Evolutionary conservation across 225 moss, liverwort and hornwort species (phyloP).

Genomic region (Sphagnum contortum): DNA sequence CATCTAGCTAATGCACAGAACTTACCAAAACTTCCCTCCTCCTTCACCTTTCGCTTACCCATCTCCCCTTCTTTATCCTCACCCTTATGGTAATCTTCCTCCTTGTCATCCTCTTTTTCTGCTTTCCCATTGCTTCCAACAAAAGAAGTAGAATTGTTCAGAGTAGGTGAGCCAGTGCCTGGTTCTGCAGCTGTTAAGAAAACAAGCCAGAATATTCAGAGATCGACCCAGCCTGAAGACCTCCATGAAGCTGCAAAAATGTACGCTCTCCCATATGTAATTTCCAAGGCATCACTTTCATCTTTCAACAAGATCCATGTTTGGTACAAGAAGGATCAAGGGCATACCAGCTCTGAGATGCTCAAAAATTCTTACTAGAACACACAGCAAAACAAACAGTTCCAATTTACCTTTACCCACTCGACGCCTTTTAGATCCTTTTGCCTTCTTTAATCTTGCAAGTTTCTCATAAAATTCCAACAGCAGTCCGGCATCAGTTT

Average conservation of each 20-base stretch:
- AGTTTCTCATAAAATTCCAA: conserved; percentile 48
- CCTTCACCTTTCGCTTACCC: conserved; percentile 16
- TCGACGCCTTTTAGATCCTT: conserved; percentile 16
- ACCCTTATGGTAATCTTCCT: conserved; percentile 16
- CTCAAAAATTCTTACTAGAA: neutral
- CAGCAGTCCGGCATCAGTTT: conserved; percentile 34
- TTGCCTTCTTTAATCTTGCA: conserved; percentile 16
- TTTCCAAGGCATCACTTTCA: too few species aligned
- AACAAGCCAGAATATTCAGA: neutral
- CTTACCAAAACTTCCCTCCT: conserved; percentile 12
- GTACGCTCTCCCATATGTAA: neutral
- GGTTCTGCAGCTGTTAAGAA: conserved; percentile 6
- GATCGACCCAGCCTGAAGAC: neutral
- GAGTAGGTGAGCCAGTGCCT: conserved; percentile 5
- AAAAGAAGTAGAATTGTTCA: conserved; percentile 7
- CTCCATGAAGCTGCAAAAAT: neutral
- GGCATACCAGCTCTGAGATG: neutral
- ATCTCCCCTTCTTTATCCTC: conserved; percentile 21
- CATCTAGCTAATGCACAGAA: too few species aligned
- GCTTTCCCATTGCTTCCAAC: conserved; percentile 14
- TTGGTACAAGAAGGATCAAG: neutral
- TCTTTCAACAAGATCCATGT: conserved; percentile 1
- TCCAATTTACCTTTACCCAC: conserved; percentile 8
- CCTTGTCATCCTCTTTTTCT: conserved; percentile 12
- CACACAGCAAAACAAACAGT: neutral